These are phyloP conservation scores for Micractinium sp. DNA, from an alignment of 139 green algal genomes.

Conservation along the genomic window DNA sequence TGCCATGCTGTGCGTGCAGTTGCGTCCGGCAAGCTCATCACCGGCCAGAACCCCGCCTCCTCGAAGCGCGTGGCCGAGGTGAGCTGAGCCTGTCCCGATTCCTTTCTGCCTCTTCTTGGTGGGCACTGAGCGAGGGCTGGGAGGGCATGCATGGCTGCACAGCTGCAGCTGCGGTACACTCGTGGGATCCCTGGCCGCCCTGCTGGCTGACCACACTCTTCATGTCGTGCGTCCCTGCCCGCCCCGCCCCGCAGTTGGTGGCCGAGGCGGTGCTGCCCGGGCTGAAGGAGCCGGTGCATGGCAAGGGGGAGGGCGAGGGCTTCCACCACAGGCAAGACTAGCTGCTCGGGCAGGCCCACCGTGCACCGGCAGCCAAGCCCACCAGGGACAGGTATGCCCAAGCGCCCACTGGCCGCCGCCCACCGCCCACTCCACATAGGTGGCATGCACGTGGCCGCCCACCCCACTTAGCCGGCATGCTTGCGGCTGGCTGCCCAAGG, in stretches of 20 bases:
- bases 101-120: no score
- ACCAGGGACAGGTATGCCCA: no score
- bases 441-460: no score
- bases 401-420: no score
- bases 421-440: no score
- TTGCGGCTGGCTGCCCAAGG: no score
- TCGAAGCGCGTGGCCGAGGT: conserved; percentile 42
- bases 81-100: neutral
- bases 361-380: neutral
- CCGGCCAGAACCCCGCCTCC: conserved; percentile 56
- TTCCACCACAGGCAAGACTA: conserved; percentile 23
- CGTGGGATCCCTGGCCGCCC: neutral
- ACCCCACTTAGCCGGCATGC: no score
- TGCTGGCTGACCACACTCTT: neutral
- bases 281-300: conserved; percentile 29
- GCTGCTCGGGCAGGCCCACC: neutral
- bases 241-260: neutral
- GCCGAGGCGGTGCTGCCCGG: neutral
- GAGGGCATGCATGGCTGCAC: neutral
- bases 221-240: neutral
- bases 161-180: neutral
- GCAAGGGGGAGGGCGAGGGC: conserved; percentile 2
- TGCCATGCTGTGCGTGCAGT: conserved; percentile 28
- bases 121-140: no score
- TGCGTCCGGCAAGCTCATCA: conserved; percentile 44